Evolutionary conservation across 169 alveolate species (phyloP).

Genomic region (Neospora caninum): DNA sequence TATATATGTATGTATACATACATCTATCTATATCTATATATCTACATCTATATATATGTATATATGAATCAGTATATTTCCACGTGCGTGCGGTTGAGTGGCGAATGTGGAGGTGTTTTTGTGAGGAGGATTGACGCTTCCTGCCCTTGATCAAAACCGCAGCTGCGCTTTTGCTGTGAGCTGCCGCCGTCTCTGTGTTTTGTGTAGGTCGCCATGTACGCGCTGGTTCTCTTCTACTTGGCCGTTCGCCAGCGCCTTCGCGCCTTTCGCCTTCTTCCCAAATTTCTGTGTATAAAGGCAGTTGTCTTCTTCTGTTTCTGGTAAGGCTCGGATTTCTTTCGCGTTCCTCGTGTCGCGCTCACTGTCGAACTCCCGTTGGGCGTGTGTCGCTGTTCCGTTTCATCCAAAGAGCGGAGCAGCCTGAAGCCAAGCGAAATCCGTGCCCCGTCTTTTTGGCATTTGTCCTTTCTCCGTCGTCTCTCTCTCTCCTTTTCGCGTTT

Average conservation of each 20-base stretch:
- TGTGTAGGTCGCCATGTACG: conserved; percentile 64
- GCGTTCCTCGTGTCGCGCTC: too few species aligned
- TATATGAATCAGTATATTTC: background rate
- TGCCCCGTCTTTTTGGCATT: too few species aligned
- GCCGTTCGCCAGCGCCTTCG: conserved; percentile 72
- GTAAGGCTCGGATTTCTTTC: conserved; percentile 63
- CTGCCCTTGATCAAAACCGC: background rate
- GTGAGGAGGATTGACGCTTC: background rate
- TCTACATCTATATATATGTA: background rate
- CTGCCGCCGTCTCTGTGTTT: background rate
- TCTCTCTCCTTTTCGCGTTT: background rate
- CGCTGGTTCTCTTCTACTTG: conserved; percentile 77
- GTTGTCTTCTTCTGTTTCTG: conserved; percentile 79
- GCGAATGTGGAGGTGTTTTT: background rate
- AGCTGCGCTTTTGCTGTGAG: too few species aligned
- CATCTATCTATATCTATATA: background rate
- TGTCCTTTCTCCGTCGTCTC: background rate
- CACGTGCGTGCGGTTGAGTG: conserved; percentile 5
- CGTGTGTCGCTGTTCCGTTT: too few species aligned
- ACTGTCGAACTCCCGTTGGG: too few species aligned
- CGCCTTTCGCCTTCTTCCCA: conserved; percentile 78
- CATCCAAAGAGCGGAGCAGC: too few species aligned
- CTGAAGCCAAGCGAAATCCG: too few species aligned
- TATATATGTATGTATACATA: background rate
- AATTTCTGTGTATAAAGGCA: conserved; percentile 78